Evolutionary conservation across 495 filamentous ascomycete species (phyloP).

Genomic region (Xeromyces bisporus): DNA sequence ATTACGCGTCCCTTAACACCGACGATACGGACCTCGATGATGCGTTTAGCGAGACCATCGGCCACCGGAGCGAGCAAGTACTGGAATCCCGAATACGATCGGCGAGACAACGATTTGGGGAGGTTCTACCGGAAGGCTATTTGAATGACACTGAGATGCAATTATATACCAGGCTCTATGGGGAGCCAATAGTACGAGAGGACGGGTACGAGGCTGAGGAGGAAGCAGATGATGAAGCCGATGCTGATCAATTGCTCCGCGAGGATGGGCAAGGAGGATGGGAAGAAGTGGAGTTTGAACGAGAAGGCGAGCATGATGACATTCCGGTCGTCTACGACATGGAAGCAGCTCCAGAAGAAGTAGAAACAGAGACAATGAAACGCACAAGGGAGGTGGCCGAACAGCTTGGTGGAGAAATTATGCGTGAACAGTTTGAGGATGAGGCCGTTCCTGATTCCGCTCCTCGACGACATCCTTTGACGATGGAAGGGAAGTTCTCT

Average conservation of each 20-base stretch:
- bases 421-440: slow-evolving; percentile 29
- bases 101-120: slow-evolving; percentile 58
- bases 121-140: slow-evolving; percentile 57
- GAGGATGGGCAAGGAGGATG: slow-evolving; percentile 41
- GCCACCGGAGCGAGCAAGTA: slow-evolving; percentile 19
- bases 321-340: slow-evolving; percentile 24
- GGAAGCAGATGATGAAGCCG: slow-evolving; percentile 18
- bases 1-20: slow-evolving; percentile 7
- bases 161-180: slow-evolving; percentile 71
- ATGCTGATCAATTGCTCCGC: slow-evolving; percentile 30
- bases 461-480: slow-evolving; percentile 44
- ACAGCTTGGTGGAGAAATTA: slow-evolving; percentile 30
- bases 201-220: slow-evolving; percentile 18
- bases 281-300: slow-evolving; percentile 41
- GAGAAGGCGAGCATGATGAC: slow-evolving; percentile 13
- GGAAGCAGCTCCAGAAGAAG: slow-evolving; percentile 13
- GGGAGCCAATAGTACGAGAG: slow-evolving; percentile 39
- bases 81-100: slow-evolving; percentile 48
- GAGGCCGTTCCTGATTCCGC: slow-evolving; percentile 31
- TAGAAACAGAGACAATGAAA: slow-evolving; percentile 18
- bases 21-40: slow-evolving; percentile 10
- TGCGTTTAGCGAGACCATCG: slow-evolving; percentile 10
- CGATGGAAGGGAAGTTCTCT: slow-evolving; percentile 41
- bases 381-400: slow-evolving; percentile 29
- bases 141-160: slow-evolving; percentile 51